Evolutionary conservation across 352 stramenopile genomes (phyloP).

Genomic region (Globisporangium apiculatum): DNA sequence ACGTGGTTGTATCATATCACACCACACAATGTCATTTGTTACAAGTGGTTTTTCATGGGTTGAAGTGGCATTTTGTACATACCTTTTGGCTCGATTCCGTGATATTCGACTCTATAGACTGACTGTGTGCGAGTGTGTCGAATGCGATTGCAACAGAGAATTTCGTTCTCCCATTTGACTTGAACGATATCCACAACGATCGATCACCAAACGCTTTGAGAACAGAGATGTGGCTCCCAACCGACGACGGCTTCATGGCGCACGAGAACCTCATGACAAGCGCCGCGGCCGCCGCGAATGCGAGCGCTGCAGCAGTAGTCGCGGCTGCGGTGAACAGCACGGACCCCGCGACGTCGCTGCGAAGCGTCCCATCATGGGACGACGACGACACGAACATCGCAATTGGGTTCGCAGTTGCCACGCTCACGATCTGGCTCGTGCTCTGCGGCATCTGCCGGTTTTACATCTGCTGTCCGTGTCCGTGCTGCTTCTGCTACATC

Average conservation of each 20-base stretch:
- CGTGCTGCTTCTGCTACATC: conserved; percentile 15
- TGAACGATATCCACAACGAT: too few relatives aligned
- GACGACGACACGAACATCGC: background rate
- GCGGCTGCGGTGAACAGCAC: background rate
- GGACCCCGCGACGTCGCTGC: background rate
- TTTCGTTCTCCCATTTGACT: too few relatives aligned
- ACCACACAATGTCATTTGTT: too few relatives aligned
- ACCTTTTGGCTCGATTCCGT: too few relatives aligned
- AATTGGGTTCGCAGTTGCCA: background rate
- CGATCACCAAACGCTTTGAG: too few relatives aligned
- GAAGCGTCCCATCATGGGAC: background rate
- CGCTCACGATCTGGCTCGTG: conserved; percentile 9
- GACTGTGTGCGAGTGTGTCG: too few relatives aligned
- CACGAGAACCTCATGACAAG: conserved; percentile 7
- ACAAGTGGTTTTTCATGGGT: too few relatives aligned
- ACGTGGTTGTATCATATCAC: too few relatives aligned
- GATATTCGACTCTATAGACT: too few relatives aligned
- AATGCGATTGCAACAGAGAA: too few relatives aligned
- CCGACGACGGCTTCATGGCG: conserved; percentile 13
- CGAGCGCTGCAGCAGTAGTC: background rate
- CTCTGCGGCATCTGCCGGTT: conserved; percentile 14
- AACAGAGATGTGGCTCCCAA: background rate
- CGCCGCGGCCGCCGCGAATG: background rate
- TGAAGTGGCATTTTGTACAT: too few relatives aligned
- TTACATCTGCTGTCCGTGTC: conserved; percentile 5